phyloP scores from a whole-genome alignment of 371 early-diverging fungal species.

The Choanephora cucurbitarum region DNA sequence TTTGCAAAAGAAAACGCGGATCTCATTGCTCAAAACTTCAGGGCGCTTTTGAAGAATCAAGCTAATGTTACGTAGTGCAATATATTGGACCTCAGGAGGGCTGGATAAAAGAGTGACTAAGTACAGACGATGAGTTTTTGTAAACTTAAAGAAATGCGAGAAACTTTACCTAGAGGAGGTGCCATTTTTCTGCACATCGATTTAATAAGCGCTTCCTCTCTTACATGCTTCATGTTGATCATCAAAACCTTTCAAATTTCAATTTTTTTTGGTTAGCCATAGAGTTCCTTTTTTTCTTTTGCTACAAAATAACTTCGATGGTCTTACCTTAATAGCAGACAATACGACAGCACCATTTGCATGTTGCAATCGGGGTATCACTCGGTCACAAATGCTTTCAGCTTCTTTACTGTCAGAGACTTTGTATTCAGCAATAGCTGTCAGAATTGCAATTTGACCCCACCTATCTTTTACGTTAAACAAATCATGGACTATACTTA shows the following conservation, averaged over 20 bases:
- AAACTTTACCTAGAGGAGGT: constrained; percentile 78
- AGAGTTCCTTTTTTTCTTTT: too few relatives aligned
- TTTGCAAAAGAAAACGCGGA: constrained; percentile 97
- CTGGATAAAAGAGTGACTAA: constrained; percentile 87
- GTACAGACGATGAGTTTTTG: too few relatives aligned
- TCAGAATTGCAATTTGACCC: constrained; percentile 94
- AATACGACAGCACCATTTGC: constrained; percentile 93
- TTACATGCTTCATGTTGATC: constrained; percentile 65
- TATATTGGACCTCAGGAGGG: constrained; percentile 94
- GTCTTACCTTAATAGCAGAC: constrained; percentile 72
- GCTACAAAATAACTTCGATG: too few relatives aligned
- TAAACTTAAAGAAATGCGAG: too few relatives aligned
- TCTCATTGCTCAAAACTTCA: constrained; percentile 85
- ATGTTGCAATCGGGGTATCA: constrained; percentile 90
- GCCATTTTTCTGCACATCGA: constrained; percentile 81
- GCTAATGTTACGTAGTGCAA: constrained; percentile 93
- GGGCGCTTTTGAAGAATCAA: constrained; percentile 94
- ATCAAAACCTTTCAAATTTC: constrained; percentile 51
- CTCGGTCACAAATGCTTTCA: constrained; percentile 84
- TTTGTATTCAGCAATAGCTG: constrained; percentile 76
- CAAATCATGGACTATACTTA: neutral
- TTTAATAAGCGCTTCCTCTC: constrained; percentile 67
- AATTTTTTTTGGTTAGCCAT: constrained; percentile 3
- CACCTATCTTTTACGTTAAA: constrained; percentile 59
- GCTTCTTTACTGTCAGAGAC: constrained; percentile 79